phyloP scores from a whole-genome alignment of 805 yeast genomes.

The Hanseniaspora osmophila region DNA sequence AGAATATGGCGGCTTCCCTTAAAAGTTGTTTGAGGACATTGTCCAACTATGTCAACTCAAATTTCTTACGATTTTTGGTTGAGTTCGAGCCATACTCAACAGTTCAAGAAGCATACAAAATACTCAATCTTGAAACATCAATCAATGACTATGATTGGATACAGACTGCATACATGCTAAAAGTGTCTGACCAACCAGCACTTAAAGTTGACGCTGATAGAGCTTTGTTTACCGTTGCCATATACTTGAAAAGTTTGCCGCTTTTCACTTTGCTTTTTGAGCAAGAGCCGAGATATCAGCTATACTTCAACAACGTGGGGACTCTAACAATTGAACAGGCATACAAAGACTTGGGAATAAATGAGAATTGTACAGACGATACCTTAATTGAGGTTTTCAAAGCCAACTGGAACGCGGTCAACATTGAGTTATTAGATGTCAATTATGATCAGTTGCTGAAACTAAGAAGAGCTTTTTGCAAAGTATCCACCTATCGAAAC shows the following conservation, averaged over 20 bases:
- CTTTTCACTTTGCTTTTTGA: conserved; percentile 41
- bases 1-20: conserved; percentile 14
- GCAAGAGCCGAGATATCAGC: conserved; percentile 39
- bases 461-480: conserved; percentile 43
- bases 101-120: conserved; percentile 37
- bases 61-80: conserved; percentile 23
- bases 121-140: conserved; percentile 34
- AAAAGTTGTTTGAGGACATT: conserved; percentile 28
- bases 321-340: conserved; percentile 28
- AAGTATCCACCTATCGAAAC: conserved; percentile 38
- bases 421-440: not conserved
- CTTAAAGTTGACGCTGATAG: conserved; percentile 29
- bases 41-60: conserved; percentile 27
- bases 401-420: conserved; percentile 15
- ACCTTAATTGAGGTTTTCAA: conserved; percentile 24
- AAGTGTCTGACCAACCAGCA: conserved; percentile 37
- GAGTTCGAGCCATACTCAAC: conserved; percentile 30
- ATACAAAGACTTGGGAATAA: conserved; percentile 33
- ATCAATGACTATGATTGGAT: conserved; percentile 54
- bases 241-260: conserved; percentile 39
- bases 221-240: conserved; percentile 50
- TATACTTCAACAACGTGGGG: conserved; percentile 17
- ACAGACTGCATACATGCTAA: conserved; percentile 58
- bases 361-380: conserved; percentile 38
- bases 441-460: conserved; percentile 31